phyloP scores from a whole-genome alignment of 495 filamentous ascomycete species.

The Trichocladium uniseriatum region DNA sequence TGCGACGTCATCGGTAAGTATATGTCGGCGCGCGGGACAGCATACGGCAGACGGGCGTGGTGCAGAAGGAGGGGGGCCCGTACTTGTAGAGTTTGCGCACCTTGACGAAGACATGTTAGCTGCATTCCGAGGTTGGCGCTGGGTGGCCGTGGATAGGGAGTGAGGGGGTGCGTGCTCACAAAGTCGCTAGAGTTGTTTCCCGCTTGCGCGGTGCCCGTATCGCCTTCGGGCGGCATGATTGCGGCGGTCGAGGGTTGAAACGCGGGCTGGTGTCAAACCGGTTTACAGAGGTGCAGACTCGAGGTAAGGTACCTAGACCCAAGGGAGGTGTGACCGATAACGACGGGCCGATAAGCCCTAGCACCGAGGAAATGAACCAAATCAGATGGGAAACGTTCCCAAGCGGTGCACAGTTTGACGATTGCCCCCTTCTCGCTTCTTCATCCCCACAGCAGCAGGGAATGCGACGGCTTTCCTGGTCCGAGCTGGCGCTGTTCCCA shows the following conservation, averaged over 20 bases:
- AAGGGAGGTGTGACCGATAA: not conserved
- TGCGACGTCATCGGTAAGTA: slow-evolving; percentile 35
- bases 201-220: slow-evolving; percentile 30
- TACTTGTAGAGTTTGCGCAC: slow-evolving; percentile 99
- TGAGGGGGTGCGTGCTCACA: slow-evolving; percentile 25
- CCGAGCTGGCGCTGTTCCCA: slow-evolving; percentile 13
- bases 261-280: not conserved
- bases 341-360: slow-evolving; percentile 3
- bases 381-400: slow-evolving; percentile 1
- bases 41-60: not conserved
- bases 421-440: slow-evolving; percentile 4
- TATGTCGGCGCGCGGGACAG: slow-evolving; percentile 9
- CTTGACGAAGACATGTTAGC: slow-evolving; percentile 37
- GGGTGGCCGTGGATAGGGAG: not conserved
- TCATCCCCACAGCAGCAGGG: slow-evolving; percentile 10
- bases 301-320: not conserved
- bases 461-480: slow-evolving; percentile 10
- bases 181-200: slow-evolving; percentile 44
- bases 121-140: slow-evolving; percentile 2
- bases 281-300: not conserved
- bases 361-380: not conserved
- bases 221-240: slow-evolving; percentile 36
- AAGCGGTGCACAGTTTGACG: slow-evolving; percentile 7
- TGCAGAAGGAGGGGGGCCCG: not conserved
- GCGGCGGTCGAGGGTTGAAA: not conserved